Evolutionary conservation across 2,329 filamentous ascomycete species (phyloP).

Genomic region (Thielaviopsis populi): DNA sequence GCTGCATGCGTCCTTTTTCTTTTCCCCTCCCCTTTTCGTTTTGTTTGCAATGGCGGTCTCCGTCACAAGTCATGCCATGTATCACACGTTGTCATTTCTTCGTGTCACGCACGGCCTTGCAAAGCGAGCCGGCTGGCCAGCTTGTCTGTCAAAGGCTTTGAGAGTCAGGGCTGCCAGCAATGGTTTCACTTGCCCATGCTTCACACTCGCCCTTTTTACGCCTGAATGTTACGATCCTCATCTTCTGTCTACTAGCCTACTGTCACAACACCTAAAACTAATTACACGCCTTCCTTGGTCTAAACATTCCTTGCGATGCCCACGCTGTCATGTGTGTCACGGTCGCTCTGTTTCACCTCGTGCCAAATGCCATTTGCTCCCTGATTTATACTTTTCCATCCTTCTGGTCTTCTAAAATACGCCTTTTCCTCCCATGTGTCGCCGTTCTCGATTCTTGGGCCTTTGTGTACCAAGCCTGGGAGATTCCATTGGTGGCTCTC

Average conservation of each 20-base stretch:
- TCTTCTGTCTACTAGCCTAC: slow-evolving; percentile 1
- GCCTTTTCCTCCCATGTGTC: neutral
- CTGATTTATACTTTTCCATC: neutral
- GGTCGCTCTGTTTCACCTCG: neutral
- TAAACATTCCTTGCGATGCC: neutral
- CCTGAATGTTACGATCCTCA: neutral
- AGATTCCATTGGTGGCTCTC: neutral
- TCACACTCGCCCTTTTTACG: slow-evolving; percentile 3
- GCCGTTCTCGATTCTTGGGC: neutral
- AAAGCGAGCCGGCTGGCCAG: neutral
- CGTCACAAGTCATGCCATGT: neutral
- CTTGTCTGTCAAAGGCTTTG: neutral
- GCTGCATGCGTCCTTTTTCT: neutral
- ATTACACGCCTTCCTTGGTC: neutral
- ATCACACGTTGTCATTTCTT: neutral
- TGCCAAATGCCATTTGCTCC: neutral
- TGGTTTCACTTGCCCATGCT: neutral
- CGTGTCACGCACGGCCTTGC: neutral
- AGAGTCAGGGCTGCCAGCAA: neutral
- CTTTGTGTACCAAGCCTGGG: neutral
- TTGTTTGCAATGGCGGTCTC: neutral
- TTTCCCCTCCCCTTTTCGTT: neutral
- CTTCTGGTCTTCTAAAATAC: neutral
- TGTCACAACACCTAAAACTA: slow-evolving; percentile 10
- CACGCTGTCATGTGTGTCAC: neutral